Percentiles rank a stretch among this genome's conserved stretches.
These are phyloP conservation scores for Chalciporus sp. DNA, from an alignment of 1,284 basidiomycete genomes.

Conservation along the genomic window DNA sequence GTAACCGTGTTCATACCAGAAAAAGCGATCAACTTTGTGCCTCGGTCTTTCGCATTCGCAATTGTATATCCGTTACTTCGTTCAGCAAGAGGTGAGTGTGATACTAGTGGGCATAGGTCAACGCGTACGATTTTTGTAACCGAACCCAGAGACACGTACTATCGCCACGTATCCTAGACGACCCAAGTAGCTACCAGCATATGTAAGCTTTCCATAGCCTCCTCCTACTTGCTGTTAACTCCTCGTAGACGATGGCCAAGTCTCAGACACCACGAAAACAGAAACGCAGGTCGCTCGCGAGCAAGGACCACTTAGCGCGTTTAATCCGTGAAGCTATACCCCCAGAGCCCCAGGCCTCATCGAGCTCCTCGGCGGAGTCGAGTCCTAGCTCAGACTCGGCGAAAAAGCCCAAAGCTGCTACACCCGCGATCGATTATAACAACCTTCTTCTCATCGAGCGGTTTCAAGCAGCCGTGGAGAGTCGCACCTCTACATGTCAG, in stretches of 20 bases:
- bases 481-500: slow-evolving; percentile 28
- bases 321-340: slow-evolving; percentile 21
- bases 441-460: slow-evolving; percentile 28
- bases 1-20: too few relatives aligned
- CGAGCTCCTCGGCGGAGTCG: neutral
- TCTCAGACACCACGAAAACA: slow-evolving; percentile 23
- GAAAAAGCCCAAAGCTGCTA: neutral
- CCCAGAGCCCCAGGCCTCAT: slow-evolving; percentile 2
- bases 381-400: slow-evolving; percentile 4
- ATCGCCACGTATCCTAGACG: too few relatives aligned
- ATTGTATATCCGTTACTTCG: too few relatives aligned
- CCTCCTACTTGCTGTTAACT: neutral
- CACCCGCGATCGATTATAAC: slow-evolving; percentile 20
- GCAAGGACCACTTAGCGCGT: slow-evolving; percentile 25
- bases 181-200: too few relatives aligned
- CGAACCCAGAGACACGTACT: too few relatives aligned
- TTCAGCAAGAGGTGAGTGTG: too few relatives aligned
- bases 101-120: too few relatives aligned
- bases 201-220: slow-evolving; percentile 6
- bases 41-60: too few relatives aligned
- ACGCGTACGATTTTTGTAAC: too few relatives aligned
- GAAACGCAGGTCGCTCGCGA: slow-evolving; percentile 24
- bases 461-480: slow-evolving; percentile 29
- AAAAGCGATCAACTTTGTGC: too few relatives aligned
- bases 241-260: slow-evolving; percentile 16